Base-by-base conservation (phyloP, 352 stramenopile genomes). In the Phytophthora tubulina region DNA sequence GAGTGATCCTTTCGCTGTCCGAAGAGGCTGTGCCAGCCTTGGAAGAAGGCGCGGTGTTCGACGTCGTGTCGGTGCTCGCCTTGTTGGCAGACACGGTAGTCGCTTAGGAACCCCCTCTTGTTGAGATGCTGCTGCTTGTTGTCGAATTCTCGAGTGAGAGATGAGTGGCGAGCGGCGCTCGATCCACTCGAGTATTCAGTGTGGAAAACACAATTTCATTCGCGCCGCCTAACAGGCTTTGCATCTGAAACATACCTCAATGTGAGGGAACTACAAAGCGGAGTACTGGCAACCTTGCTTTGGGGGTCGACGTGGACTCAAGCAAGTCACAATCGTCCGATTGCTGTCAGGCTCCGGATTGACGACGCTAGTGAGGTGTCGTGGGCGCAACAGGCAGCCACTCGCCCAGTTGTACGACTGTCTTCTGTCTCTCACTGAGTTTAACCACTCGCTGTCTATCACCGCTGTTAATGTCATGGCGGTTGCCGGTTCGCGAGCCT, bases 141-240 rank as follows among this genome's bases (percentile, higher is more conserved):
- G 15, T 1, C 42, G 1, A 48, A 48, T 48, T 48, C 6, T 48
- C 42, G 42, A 27, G 15, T 48, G 42, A 48, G 36, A 41, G 14
- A 27, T 48, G 42, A 14, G 9, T 48, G 45, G 45, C 45, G 9
- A 51, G 11, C 42, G n/a, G 6, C 14, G 42, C 15, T 48, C 42
- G 42, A 48, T 3, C 42, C 21, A 17, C 42, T 48, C 6, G 11
- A 14, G 11, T 48, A 51, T 51, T 51, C 32, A 5, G 21, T 51
- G 45, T 51, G 45, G 21, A 51, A 51, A 51, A 51, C 45, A 51
- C 45, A 51, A 4, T 51, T 51, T 33, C 45, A 31, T 51, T 51
- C n/a, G 42, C 42, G n/a, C 42, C 42, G n/a, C 42, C 42, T 48
- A 3, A 48, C 15, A 7, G 5, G 11, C n/a, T 48, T 48, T 30